Percentiles rank a stretch among this genome's conserved stretches.
Conservation (phyloP, 2,329 filamentous ascomycete species). For the Penicillium sp. region DNA sequence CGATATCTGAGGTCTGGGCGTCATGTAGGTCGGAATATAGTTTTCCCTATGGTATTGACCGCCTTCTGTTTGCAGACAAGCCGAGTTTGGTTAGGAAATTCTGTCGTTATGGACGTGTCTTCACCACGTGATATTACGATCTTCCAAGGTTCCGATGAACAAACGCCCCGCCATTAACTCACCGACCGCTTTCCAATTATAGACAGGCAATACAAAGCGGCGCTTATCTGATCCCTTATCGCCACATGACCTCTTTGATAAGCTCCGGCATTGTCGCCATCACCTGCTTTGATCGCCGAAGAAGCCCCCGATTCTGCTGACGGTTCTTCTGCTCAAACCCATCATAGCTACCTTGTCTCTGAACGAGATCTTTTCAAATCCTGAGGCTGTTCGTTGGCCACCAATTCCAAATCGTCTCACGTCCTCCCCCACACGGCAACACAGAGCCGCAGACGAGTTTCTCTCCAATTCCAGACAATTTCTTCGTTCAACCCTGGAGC, state of each 20-base stretch:
- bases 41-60: conserved; percentile 2
- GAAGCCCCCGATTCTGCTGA: background rate
- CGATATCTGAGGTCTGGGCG: conserved; percentile 18
- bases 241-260: background rate
- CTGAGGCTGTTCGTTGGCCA: background rate
- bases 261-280: background rate
- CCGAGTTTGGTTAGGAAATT: background rate
- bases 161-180: background rate
- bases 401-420: background rate
- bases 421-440: background rate
- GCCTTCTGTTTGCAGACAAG: conserved; percentile 7
- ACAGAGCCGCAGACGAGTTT: background rate
- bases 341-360: too few species aligned
- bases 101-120: background rate
- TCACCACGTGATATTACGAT: background rate
- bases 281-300: background rate
- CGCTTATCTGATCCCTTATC: background rate
- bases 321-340: background rate
- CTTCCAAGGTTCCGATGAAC: too few species aligned
- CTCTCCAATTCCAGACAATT: background rate
- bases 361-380: too few species aligned
- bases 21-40: conserved; percentile 22
- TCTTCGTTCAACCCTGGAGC: background rate
- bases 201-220: background rate
- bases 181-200: background rate